Evolutionary conservation across 2,329 filamentous ascomycete species (phyloP).

Genomic region (Thermoascus crustaceus): DNA sequence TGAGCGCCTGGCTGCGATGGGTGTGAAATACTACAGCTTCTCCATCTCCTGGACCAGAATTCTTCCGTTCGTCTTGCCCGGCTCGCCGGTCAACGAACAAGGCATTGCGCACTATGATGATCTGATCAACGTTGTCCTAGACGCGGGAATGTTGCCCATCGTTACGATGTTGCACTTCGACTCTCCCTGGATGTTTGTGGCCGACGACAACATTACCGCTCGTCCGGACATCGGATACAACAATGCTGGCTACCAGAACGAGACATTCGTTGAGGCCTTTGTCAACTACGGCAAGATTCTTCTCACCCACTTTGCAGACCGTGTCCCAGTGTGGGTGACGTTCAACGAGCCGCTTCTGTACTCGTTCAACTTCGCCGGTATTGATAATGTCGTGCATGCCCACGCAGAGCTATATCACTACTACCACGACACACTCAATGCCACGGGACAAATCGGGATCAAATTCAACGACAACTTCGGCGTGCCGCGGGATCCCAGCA

Average conservation of each 20-base stretch:
- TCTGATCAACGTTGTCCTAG: constrained; percentile 36
- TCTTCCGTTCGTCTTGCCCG: constrained; percentile 39
- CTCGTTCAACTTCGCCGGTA: constrained; percentile 37
- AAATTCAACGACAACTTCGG: constrained; percentile 46
- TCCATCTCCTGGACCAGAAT: constrained; percentile 43
- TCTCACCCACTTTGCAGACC: constrained; percentile 30
- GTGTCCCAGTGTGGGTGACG: constrained; percentile 35
- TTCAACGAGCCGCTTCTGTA: constrained; percentile 36
- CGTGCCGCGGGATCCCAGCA: constrained; percentile 34
- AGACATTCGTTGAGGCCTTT: constrained; percentile 34
- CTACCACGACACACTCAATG: constrained; percentile 36
- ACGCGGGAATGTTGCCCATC: constrained; percentile 37
- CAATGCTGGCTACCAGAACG: constrained; percentile 28
- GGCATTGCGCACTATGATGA: constrained; percentile 43
- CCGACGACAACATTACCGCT: constrained; percentile 9
- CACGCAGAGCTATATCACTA: constrained; percentile 29
- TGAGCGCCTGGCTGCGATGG: constrained; percentile 30
- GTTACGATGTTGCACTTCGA: constrained; percentile 35
- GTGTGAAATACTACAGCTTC: constrained; percentile 36
- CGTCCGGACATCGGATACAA: constrained; percentile 18
- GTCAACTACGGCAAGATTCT: constrained; percentile 33
- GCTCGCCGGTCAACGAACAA: constrained; percentile 39
- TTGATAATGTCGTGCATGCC: constrained; percentile 44
- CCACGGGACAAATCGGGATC: constrained; percentile 32
- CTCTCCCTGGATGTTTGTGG: constrained; percentile 18